phyloP scores from a whole-genome alignment of 495 filamentous ascomycete species.

The Neurospora intermedia region DNA sequence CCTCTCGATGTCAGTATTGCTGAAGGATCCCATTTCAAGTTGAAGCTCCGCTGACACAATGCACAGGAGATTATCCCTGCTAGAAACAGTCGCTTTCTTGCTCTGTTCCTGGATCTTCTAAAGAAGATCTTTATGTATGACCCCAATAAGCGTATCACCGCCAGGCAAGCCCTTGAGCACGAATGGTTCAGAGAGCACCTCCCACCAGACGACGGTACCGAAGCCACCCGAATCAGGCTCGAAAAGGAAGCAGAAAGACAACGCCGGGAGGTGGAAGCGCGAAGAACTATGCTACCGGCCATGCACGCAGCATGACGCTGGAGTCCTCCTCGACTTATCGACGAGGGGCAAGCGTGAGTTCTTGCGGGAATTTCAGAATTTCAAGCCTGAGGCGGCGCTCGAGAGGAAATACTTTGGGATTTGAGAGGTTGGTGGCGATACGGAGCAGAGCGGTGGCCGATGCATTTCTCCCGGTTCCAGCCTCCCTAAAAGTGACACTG shows the following conservation, averaged over 20 bases:
- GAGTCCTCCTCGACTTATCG: background rate
- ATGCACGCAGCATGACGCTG: slow-evolving; percentile 2
- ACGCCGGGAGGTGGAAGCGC: background rate
- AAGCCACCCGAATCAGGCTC: slow-evolving; percentile 65
- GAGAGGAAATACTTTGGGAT: background rate
- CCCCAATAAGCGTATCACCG: slow-evolving; percentile 78
- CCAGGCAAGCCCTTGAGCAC: slow-evolving; percentile 82
- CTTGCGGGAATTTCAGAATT: background rate
- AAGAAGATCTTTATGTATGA: slow-evolving; percentile 93
- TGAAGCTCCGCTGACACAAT: slow-evolving; percentile 18
- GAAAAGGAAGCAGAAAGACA: slow-evolving; percentile 33
- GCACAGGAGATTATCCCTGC: slow-evolving; percentile 79
- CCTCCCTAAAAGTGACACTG: background rate
- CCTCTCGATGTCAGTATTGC: slow-evolving; percentile 55
- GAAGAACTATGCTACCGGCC: slow-evolving; percentile 1
- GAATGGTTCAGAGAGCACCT: slow-evolving; percentile 85
- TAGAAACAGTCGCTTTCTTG: slow-evolving; percentile 59
- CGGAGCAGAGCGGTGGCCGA: background rate
- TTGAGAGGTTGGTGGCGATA: background rate
- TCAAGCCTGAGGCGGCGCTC: background rate
- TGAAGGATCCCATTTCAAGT: background rate
- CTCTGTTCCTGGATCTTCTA: slow-evolving; percentile 77
- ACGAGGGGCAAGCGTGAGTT: background rate
- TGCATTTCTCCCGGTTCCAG: background rate
- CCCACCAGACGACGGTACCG: slow-evolving; percentile 78